These are phyloP conservation scores for Psilocybe sp. DNA, from an alignment of 768 basidiomycete species.

Conservation along the genomic window DNA sequence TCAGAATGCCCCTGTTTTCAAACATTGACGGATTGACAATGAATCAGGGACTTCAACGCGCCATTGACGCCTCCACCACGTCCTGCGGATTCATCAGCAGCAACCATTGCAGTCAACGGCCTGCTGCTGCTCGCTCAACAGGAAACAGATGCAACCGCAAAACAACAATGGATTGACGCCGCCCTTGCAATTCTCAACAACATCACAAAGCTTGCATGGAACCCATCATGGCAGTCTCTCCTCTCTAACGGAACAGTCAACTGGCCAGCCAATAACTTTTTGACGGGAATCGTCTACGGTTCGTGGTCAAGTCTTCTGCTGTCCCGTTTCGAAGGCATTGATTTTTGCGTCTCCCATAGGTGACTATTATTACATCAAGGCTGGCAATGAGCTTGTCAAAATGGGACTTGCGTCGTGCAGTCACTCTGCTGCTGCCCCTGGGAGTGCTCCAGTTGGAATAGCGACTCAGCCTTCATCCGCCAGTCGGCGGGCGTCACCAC, in stretches of 20 bases:
- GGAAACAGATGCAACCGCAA: slow-evolving; percentile 30
- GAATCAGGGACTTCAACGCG: slow-evolving; percentile 69
- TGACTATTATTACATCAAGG: slow-evolving; percentile 61
- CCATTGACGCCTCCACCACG: slow-evolving; percentile 49
- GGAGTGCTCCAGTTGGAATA: neutral
- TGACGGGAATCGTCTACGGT: slow-evolving; percentile 59
- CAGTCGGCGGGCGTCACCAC: neutral
- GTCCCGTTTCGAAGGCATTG: neutral
- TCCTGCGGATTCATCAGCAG: slow-evolving; percentile 70
- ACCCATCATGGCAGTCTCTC: slow-evolving; percentile 59
- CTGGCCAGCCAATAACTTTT: slow-evolving; percentile 48
- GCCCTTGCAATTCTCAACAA: slow-evolving; percentile 50
- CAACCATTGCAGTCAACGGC: slow-evolving; percentile 58
- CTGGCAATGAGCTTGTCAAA: slow-evolving; percentile 49
- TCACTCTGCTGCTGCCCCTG: slow-evolving; percentile 1
- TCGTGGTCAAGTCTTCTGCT: slow-evolving; percentile 6
- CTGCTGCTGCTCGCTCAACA: slow-evolving; percentile 54
- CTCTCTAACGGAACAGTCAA: slow-evolving; percentile 68
- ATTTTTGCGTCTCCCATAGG: slow-evolving; percentile 33
- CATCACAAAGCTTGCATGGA: slow-evolving; percentile 54
- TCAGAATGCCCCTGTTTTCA: slow-evolving; percentile 3
- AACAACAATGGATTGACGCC: slow-evolving; percentile 40
- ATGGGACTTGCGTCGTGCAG: slow-evolving; percentile 41
- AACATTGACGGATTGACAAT: slow-evolving; percentile 1
- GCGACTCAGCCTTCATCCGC: neutral